Evolutionary conservation across 2,329 filamentous ascomycete species (phyloP).

Genomic region (Keithomyces neogunnii): DNA sequence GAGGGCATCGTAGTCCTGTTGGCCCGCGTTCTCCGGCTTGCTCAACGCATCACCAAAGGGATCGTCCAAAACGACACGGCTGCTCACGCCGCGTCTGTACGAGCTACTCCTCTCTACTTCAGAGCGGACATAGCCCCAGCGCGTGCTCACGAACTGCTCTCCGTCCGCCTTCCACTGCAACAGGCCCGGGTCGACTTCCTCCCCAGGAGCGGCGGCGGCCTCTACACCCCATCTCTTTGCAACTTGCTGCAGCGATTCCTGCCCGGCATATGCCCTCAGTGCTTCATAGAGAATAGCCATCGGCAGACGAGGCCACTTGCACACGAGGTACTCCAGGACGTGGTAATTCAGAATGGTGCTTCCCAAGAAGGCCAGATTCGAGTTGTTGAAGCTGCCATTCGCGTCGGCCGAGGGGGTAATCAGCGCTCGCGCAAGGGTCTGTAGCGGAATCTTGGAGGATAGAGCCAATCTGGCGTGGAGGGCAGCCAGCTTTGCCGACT

Average conservation of each 20-base stretch:
- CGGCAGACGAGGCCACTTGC: slow-evolving; percentile 83
- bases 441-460: slow-evolving; percentile 69
- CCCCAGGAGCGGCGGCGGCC: slow-evolving; percentile 73
- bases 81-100: slow-evolving; percentile 61
- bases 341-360: slow-evolving; percentile 81
- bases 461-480: slow-evolving; percentile 84
- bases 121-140: slow-evolving; percentile 43
- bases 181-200: slow-evolving; percentile 84
- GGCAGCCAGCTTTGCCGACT: slow-evolving; percentile 84
- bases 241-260: slow-evolving; percentile 63
- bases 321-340: slow-evolving; percentile 78
- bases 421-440: slow-evolving; percentile 79
- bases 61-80: slow-evolving; percentile 72
- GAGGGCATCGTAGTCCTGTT: slow-evolving; percentile 51
- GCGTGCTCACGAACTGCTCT: slow-evolving; percentile 35
- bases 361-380: slow-evolving; percentile 72
- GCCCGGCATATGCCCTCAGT: slow-evolving; percentile 75
- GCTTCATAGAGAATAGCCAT: slow-evolving; percentile 81
- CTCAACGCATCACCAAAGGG: slow-evolving; percentile 63
- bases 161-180: slow-evolving; percentile 63
- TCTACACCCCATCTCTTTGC: slow-evolving; percentile 89
- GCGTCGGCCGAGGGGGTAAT: slow-evolving; percentile 79
- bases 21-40: slow-evolving; percentile 13
- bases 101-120: slow-evolving; percentile 37
- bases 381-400: slow-evolving; percentile 79